Evolutionary conservation across 2,329 filamentous ascomycete species (phyloP).

Genomic region (Anisogramma anomala): DNA sequence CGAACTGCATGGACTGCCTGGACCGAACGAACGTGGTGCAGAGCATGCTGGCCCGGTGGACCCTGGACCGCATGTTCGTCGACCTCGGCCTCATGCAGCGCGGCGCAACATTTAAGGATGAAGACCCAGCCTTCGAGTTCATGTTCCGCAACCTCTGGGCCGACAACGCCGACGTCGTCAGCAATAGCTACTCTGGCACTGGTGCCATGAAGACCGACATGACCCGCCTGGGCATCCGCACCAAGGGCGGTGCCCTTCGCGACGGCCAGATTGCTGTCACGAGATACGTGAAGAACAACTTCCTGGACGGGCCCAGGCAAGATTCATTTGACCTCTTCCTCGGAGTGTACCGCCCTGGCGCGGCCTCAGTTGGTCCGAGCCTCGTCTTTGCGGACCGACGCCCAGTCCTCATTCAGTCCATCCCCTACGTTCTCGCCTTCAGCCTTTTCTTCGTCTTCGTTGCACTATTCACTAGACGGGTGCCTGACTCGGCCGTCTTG

Average conservation of each 20-base stretch:
- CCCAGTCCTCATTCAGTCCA: constrained; percentile 79
- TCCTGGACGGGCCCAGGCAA: constrained; percentile 82
- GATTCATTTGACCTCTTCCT: constrained; percentile 94
- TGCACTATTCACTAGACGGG: constrained; percentile 57
- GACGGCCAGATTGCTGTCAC: constrained; percentile 82
- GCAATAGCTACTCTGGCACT: constrained; percentile 84
- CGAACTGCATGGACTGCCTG: constrained; percentile 98
- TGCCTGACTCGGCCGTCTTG: constrained; percentile 65
- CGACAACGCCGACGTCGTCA: constrained; percentile 94
- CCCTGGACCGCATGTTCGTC: constrained; percentile 75
- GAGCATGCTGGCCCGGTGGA: constrained; percentile 87
- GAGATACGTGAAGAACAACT: constrained; percentile 88
- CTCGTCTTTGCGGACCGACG: constrained; percentile 74
- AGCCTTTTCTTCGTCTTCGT: constrained; percentile 75
- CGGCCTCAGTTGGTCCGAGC: constrained; percentile 56
- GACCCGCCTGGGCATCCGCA: constrained; percentile 84
- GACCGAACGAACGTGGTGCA: constrained; percentile 97
- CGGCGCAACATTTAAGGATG: constrained; percentile 63
- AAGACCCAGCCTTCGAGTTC: constrained; percentile 72
- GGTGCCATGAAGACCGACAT: constrained; percentile 97
- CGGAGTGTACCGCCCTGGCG: constrained; percentile 68
- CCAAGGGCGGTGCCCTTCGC: constrained; percentile 70
- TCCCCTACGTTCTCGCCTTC: constrained; percentile 82
- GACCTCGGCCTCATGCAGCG: constrained; percentile 69
- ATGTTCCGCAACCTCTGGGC: constrained; percentile 97